A percentile compares a stretch with the other conserved stretches of the same genome.
Evolutionary conservation across 306 rosid species (phyloP).

Genomic region (Lathyrus aphaca): DNA sequence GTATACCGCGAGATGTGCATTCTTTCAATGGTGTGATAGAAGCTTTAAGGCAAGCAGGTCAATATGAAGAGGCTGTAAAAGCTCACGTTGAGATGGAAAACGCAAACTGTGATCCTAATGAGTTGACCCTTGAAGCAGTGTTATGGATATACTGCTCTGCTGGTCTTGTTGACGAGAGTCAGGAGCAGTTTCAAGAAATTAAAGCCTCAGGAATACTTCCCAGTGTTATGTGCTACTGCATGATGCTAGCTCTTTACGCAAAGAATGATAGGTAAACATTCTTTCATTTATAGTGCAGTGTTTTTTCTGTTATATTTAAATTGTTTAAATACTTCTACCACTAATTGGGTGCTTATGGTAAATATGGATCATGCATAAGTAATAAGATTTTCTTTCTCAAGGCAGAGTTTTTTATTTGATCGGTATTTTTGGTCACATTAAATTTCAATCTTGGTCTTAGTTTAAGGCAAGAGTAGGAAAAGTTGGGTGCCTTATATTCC

Average conservation of each 20-base stretch:
- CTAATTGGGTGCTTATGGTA: not conserved
- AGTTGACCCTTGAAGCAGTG: conserved; percentile 79
- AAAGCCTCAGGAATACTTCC: conserved; percentile 79
- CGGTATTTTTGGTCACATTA: not conserved
- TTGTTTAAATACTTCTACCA: conserved; percentile 9
- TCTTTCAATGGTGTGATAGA: conserved; percentile 78
- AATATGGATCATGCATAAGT: not conserved
- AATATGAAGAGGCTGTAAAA: conserved; percentile 82
- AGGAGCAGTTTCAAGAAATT: conserved; percentile 89
- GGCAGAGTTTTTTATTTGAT: not conserved
- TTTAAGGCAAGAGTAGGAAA: not conserved
- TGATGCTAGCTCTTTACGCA: conserved; percentile 94
- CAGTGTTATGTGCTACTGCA: conserved; percentile 90
- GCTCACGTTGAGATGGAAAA: conserved; percentile 81
- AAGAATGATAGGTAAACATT: conserved; percentile 76
- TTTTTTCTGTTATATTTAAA: conserved; percentile 25
- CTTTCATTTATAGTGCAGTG: not conserved
- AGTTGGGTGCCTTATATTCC: not conserved
- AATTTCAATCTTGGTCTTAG: conserved; percentile 2
- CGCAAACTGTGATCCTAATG: conserved; percentile 72
- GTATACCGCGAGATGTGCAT: conserved; percentile 59
- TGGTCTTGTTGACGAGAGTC: conserved; percentile 87
- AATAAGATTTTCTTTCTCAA: not conserved
- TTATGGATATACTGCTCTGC: conserved; percentile 80
- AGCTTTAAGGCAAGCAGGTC: conserved; percentile 90